Evolutionary conservation across 2,329 filamentous ascomycete species (phyloP), one percentile per base, ranked within the genome.

Genomic region (Aspergillus intermedius): DNA sequence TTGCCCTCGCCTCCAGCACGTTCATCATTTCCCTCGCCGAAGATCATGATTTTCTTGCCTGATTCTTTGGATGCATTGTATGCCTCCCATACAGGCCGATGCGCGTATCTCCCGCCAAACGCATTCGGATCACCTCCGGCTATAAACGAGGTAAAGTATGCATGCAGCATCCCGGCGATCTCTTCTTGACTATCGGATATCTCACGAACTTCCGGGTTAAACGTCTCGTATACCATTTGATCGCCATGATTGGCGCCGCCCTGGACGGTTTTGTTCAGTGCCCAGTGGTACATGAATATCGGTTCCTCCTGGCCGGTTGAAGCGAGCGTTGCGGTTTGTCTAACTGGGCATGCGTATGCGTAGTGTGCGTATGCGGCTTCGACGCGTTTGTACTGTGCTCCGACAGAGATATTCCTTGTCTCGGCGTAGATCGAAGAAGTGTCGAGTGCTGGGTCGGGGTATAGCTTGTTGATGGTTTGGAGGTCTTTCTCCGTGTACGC

Each of bases 211-310:
- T 49, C 61, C 1, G 62, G 62, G 23, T 71, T 70, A 15, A 64
- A 73, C 1, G 66, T 67, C 57, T 78, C 76, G 47, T 78, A 78
- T 9, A 60, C 56, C 66, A 75, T 70, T 30, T 77, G 76, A 47
- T 77, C 74, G 0, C 58, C 76, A 49, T 78, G 76, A 13, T 69
- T 71, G 0, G 76, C 75, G 0, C 76, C 73, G 7, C 69, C 68
- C 10, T 72, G 53, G 1, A 75, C 57, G 0, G 67, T 72, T 5
- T 68, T 68, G 3, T 74, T 68, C 0, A 77, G 58, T 0, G 78
- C 78, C 78, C 78, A 79, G 57, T 77, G 75, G 51, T 80, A 80
- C 3, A 79, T 57, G 42, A 74, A 80, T 0, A 78, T 70, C 0
- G 75, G 70, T 0, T 61, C 58, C 0, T 62, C 54, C 12, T 66